phyloP scores from a whole-genome alignment of 2,329 filamentous ascomycete genomes.

The Aspergillus clavatus region DNA sequence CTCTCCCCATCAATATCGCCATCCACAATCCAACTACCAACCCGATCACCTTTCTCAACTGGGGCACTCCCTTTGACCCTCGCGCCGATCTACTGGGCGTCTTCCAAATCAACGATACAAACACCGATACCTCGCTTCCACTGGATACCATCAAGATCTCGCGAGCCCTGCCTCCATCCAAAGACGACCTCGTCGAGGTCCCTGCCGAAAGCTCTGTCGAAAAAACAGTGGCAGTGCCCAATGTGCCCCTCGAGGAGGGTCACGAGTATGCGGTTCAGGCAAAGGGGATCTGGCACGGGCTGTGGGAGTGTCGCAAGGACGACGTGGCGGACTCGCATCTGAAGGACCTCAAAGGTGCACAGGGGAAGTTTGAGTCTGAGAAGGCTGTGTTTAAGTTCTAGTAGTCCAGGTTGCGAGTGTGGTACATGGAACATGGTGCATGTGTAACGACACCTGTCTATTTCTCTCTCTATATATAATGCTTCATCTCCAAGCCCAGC shows the following conservation, averaged over 20 bases:
- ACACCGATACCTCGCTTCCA: conserved; percentile 16
- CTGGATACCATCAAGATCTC: conserved; percentile 31
- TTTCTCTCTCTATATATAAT: too few relatives aligned
- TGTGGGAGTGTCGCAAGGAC: conserved; percentile 25
- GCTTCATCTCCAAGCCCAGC: background rate
- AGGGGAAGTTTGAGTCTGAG: conserved; percentile 26
- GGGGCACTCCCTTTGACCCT: conserved; percentile 35
- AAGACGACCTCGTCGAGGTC: conserved; percentile 30
- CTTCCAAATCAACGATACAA: conserved; percentile 25
- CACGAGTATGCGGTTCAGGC: conserved; percentile 31
- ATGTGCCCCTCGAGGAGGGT: conserved; percentile 23
- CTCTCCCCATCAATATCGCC: conserved; percentile 23
- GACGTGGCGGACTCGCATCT: conserved; percentile 23
- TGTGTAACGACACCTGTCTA: background rate
- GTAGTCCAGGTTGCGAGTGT: too few relatives aligned
- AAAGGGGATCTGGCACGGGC: conserved; percentile 33
- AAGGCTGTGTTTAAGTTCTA: conserved; percentile 12
- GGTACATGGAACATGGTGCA: background rate
- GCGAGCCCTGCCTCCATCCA: conserved; percentile 28
- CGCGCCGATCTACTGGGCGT: conserved; percentile 28
- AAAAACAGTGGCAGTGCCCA: conserved; percentile 22
- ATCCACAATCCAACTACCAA: conserved; percentile 25
- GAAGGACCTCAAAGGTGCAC: conserved; percentile 14
- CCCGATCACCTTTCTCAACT: conserved; percentile 33
- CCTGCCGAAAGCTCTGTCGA: conserved; percentile 19